Percentiles rank a stretch among this genome's conserved stretches.
Evolutionary conservation across 192 early-diverging fungal genomes (phyloP).

Genomic region (Cladochytrium replicatum): DNA sequence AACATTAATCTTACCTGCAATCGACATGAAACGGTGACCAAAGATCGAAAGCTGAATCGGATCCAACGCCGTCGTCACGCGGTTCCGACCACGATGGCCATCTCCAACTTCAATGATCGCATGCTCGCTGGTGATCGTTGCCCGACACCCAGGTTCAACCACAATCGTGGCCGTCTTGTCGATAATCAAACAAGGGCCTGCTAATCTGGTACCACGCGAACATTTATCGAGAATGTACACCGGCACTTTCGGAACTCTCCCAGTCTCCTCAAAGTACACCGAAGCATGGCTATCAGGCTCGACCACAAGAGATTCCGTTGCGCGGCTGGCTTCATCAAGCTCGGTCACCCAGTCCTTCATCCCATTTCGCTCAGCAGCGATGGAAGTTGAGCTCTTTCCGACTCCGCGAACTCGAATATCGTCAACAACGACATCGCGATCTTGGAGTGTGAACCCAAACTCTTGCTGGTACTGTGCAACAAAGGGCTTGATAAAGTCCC

Average conservation of each 20-base stretch:
- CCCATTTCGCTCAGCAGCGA: slow-evolving; percentile 2
- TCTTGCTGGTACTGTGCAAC: slow-evolving; percentile 74
- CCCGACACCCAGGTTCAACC: slow-evolving; percentile 71
- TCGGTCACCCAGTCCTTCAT: slow-evolving; percentile 3
- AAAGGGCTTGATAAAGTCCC: slow-evolving; percentile 63
- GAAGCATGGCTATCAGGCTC: slow-evolving; percentile 27
- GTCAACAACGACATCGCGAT: slow-evolving; percentile 75
- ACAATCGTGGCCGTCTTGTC: slow-evolving; percentile 82
- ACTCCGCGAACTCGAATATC: slow-evolving; percentile 86
- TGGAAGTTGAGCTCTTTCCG: slow-evolving; percentile 39
- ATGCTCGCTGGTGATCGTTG: slow-evolving; percentile 59
- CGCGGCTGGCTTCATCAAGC: slow-evolving; percentile 12
- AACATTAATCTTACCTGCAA: slow-evolving; percentile 42
- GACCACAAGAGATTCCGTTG: slow-evolving; percentile 3
- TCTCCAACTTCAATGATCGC: slow-evolving; percentile 20
- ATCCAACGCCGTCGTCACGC: slow-evolving; percentile 54
- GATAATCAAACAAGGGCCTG: slow-evolving; percentile 84
- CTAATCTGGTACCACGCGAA: slow-evolving; percentile 51
- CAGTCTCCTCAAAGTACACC: slow-evolving; percentile 68
- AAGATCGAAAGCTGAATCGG: slow-evolving; percentile 88
- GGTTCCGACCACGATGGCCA: slow-evolving; percentile 15
- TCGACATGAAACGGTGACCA: slow-evolving; percentile 93
- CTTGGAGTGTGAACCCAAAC: slow-evolving; percentile 86
- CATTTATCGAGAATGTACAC: slow-evolving; percentile 61
- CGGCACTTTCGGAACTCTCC: slow-evolving; percentile 54